phyloP scores from a whole-genome alignment of 2,329 filamentous ascomycete species.

The Trichoderma asperellum region DNA sequence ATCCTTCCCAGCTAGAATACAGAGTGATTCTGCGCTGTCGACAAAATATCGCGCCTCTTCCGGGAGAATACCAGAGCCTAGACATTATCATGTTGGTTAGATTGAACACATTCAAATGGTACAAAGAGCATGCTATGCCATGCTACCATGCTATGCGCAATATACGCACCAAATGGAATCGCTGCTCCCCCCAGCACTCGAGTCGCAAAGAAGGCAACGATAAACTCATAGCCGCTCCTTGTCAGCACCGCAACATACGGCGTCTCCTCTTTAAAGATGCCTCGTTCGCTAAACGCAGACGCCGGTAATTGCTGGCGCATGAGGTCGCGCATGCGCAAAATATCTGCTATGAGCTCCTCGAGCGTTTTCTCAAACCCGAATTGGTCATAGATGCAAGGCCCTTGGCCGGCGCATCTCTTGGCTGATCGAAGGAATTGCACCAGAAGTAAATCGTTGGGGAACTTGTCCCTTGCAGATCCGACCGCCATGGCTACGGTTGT shows the following conservation, averaged over 20 bases:
- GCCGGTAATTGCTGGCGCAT: slow-evolving; percentile 24
- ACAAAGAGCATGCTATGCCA: background rate
- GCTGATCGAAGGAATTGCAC: slow-evolving; percentile 31
- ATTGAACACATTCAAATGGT: background rate
- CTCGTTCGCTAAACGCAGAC: slow-evolving; percentile 16
- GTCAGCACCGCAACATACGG: slow-evolving; percentile 31
- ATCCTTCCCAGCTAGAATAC: slow-evolving; percentile 26
- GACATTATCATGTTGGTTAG: background rate
- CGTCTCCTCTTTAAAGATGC: slow-evolving; percentile 17
- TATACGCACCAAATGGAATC: slow-evolving; percentile 30
- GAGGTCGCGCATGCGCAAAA: slow-evolving; percentile 30
- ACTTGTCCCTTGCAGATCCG: slow-evolving; percentile 13
- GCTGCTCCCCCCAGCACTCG: slow-evolving; percentile 33
- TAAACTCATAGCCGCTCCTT: slow-evolving; percentile 34
- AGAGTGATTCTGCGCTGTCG: slow-evolving; percentile 15
- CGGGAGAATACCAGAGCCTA: slow-evolving; percentile 29
- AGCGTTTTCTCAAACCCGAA: slow-evolving; percentile 34
- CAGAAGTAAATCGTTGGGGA: slow-evolving; percentile 31
- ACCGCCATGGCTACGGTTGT: slow-evolving; percentile 13
- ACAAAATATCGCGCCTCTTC: slow-evolving; percentile 32
- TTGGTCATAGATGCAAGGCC: slow-evolving; percentile 28
- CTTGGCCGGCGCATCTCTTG: slow-evolving; percentile 19
- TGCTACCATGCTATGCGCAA: too few relatives aligned
- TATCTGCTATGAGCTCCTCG: slow-evolving; percentile 32
- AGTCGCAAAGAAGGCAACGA: slow-evolving; percentile 34